These are phyloP conservation scores for Terana coerulea DNA, from an alignment of 768 basidiomycete genomes.

Conservation along the genomic window DNA sequence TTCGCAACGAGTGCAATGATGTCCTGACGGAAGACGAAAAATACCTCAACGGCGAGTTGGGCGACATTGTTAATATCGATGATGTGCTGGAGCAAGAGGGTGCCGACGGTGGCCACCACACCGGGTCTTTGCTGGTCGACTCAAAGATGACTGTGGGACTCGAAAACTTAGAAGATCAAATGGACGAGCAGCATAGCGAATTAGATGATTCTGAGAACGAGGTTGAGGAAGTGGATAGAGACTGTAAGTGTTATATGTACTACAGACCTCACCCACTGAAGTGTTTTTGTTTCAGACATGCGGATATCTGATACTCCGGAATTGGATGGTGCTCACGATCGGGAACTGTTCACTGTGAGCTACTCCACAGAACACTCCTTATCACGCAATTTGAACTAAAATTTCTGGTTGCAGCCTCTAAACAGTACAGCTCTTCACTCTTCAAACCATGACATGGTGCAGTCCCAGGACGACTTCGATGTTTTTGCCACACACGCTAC, in stretches of 20 bases:
- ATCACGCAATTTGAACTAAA: no score
- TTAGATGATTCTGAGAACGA: conserved; percentile 1
- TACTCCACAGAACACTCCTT: neutral
- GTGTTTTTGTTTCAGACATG: neutral
- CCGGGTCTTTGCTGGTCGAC: no score
- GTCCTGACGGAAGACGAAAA: neutral
- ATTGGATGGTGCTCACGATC: neutral
- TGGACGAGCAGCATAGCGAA: no score
- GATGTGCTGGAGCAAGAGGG: no score
- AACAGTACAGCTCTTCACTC: no score
- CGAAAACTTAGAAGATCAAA: no score
- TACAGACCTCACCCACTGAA: neutral
- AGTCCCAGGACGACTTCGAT: no score
- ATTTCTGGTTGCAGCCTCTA: no score
- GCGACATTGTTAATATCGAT: conserved; percentile 2
- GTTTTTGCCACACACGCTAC: no score
- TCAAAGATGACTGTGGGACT: no score
- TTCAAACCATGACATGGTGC: no score
- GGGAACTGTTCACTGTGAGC: neutral
- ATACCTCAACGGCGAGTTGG: neutral
- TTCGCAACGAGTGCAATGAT: neutral
- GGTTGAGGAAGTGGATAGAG: neutral
- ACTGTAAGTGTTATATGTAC: neutral
- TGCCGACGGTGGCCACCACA: no score
- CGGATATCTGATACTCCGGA: neutral